Evolutionary conservation across 768 basidiomycete genomes (phyloP), one percentile per base, ranked within the genome.

Genomic region (Roridomyces roridus): DNA sequence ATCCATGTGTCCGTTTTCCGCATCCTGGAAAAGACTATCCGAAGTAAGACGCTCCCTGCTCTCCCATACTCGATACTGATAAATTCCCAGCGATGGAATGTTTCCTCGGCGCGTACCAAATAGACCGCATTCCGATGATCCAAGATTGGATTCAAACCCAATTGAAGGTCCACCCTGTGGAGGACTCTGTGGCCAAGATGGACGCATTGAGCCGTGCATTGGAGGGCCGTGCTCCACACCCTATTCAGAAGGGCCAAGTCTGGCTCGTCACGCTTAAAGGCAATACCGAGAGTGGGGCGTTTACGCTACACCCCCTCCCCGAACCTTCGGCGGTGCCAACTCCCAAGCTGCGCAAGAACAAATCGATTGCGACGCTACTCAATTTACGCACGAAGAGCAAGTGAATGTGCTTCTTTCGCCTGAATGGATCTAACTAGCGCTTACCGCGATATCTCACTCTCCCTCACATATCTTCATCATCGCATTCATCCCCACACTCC

Each of bases 21-120:
- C 20, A 67, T 72, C 7, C 66, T 77, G 31, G 66, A 70, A 6
- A 77, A 76, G 64, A 79, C 75, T 11, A 75, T 80, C 17, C 69
- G 74, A 55, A 71, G 80, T 80, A 52, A 23, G 57, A 25, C 21
- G 18, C 6, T 39, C 23, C 20, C 24, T 20, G n/a, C n/a, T n/a
- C n/a, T 24, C 42, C 0, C 26, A 31, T n/a, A 20, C 39, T 40
- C 29, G 23, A 26, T 9, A 17, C 14, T 46, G 1, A 44, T 43
- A 11, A 12, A 24, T 11, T n/a, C 40, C 62, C 54, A 83, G 82
- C 68, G 4, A 78, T 84, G 74, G 81, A 84, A 54, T 73, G 70
- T 44, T 79, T 77, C 23, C 77, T 81, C 26, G 65, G 76, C 6
- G 75, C 75, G 5, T 83, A 81, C 55, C 70, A 72, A 6, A 72